Evolutionary conservation across 495 filamentous ascomycete species (phyloP).

Genomic region (Neurospora terricola): DNA sequence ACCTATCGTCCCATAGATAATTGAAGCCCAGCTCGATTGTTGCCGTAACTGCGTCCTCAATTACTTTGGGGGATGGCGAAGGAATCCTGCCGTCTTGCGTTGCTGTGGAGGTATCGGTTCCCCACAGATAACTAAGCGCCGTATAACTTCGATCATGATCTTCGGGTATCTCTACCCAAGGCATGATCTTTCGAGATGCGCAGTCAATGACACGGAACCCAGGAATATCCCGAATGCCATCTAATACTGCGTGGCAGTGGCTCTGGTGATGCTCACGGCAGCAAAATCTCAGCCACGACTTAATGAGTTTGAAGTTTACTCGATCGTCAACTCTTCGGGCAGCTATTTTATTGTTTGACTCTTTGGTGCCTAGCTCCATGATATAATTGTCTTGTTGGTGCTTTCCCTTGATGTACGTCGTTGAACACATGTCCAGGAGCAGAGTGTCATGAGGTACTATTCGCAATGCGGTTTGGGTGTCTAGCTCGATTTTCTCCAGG

Average conservation of each 20-base stretch:
- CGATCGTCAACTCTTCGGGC: background rate
- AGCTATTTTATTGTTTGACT: background rate
- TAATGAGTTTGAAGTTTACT: background rate
- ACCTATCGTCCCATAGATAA: conserved; percentile 30
- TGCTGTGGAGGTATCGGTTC: background rate
- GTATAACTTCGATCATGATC: conserved; percentile 2
- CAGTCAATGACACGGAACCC: conserved; percentile 12
- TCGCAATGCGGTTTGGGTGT: background rate
- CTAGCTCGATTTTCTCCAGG: rapidly evolving
- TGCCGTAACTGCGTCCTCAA: conserved; percentile 22
- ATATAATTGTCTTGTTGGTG: background rate
- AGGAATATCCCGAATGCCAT: conserved; percentile 4
- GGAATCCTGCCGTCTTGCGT: background rate
- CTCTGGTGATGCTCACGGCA: conserved; percentile 5
- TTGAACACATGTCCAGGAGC: background rate
- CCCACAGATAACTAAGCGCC: conserved; percentile 14
- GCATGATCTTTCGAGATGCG: conserved; percentile 4
- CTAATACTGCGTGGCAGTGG: conserved; percentile 8
- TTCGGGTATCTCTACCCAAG: conserved; percentile 3
- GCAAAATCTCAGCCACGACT: conserved; percentile 6
- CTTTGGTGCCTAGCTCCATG: background rate
- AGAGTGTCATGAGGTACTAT: background rate
- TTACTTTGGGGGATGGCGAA: conserved; percentile 14
- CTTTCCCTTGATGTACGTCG: background rate
- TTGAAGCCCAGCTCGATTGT: conserved; percentile 15